Conservation (phyloP, 805 yeast genomes). For the Komagataella phaffii region DNA sequence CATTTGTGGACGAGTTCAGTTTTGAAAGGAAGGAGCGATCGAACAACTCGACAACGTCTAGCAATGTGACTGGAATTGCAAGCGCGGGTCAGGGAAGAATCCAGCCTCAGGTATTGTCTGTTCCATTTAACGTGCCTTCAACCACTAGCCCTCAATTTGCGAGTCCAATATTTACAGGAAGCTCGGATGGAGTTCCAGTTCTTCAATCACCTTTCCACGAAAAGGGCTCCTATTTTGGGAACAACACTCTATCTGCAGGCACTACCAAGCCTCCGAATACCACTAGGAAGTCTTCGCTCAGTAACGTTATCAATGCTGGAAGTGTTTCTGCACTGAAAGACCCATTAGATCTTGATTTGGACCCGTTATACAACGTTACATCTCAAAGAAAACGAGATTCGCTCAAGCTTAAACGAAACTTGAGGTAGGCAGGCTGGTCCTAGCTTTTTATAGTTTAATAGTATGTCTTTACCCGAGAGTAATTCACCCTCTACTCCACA, state of each 20-base stretch:
- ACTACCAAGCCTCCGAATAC: background rate
- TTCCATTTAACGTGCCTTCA: background rate
- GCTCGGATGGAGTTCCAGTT: background rate
- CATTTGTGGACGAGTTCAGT: background rate
- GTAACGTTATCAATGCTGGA: background rate
- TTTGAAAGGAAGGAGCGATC: background rate
- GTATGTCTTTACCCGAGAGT: background rate
- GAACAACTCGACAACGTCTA: background rate
- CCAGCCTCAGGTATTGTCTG: background rate
- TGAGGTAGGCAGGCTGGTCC: conserved; percentile 8
- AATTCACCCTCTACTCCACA: background rate
- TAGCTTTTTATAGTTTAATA: background rate
- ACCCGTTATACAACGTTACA: conserved; percentile 27
- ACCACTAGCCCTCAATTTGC: background rate
- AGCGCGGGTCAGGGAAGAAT: background rate
- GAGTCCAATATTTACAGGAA: background rate
- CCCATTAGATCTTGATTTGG: conserved; percentile 11
- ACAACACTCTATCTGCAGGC: background rate
- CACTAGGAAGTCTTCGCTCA: background rate
- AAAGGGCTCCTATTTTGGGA: conserved; percentile 4
- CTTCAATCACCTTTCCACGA: conserved; percentile 14
- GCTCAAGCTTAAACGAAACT: conserved; percentile 30
- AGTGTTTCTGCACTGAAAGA: background rate
- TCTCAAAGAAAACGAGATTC: conserved; percentile 40
- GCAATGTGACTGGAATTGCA: background rate